A percentile compares a stretch with the other conserved stretches of the same genome.
Evolutionary conservation across 768 basidiomycete species (phyloP).

Genomic region (Podaxis carcinomalis): DNA sequence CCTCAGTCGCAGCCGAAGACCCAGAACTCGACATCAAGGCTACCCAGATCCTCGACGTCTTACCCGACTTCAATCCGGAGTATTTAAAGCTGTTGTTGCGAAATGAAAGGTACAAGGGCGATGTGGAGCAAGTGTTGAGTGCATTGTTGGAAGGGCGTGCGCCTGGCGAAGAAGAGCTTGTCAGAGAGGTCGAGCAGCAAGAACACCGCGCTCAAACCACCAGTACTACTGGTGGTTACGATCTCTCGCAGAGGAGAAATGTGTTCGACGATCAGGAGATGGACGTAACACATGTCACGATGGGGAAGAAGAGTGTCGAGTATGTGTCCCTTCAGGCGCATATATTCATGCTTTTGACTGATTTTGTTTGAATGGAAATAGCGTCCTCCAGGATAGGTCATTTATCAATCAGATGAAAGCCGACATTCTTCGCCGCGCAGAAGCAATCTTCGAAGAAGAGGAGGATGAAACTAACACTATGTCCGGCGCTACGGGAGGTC

Average conservation of each 20-base stretch:
- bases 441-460: constrained; percentile 62
- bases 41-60: constrained; percentile 70
- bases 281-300: constrained; percentile 52
- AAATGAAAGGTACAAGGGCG: constrained; percentile 45
- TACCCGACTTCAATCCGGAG: constrained; percentile 53
- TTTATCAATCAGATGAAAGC: constrained; percentile 77
- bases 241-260: constrained; percentile 53
- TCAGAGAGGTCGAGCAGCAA: constrained; percentile 5
- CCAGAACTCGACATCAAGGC: constrained; percentile 53
- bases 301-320: constrained; percentile 60
- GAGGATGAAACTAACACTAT: constrained; percentile 31
- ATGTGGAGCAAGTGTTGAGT: constrained; percentile 59
- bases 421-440: constrained; percentile 74
- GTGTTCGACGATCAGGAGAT: constrained; percentile 72
- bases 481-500: neutral
- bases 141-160: constrained; percentile 76
- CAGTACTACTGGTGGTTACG: constrained; percentile 8
- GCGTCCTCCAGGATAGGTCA: constrained; percentile 51
- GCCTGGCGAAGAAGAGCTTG: constrained; percentile 31
- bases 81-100: constrained; percentile 59
- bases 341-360: neutral
- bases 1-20: constrained; percentile 24
- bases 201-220: neutral
- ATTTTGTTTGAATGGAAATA: constrained; percentile 19
- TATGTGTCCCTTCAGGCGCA: constrained; percentile 26